Evolutionary conservation across 140 eudicot species (phyloP), one percentile per base, ranked within the genome.

Genomic region (Anethum foeniculum): DNA sequence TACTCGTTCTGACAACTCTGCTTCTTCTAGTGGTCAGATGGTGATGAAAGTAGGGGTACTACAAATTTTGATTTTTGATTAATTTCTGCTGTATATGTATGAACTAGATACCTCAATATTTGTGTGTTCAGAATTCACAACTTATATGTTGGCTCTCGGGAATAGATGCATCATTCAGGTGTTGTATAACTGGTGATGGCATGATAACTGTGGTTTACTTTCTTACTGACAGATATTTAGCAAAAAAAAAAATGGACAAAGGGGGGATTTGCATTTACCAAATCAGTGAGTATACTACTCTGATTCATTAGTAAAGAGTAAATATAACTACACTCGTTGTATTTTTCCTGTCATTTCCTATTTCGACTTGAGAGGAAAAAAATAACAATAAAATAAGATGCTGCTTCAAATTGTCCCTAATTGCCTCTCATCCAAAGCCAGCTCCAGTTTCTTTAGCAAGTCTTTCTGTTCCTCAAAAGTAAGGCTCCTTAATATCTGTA

Each of bases 401-500:
- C 78, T 44, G 60, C 78, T 48, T 75, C 43, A 75, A 48, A 25
- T 6, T 23, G 60, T 44, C 5, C 60, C 78, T 15, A 46, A n/a
- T 21, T 75, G 79, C 64, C 44, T 75, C 51, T 6, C 25, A 0
- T 19, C 25, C 62, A 75, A 46, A n/a, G 32, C 36, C 62, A 25
- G 79, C n/a, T 28, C 79, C 64, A 75, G 64, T 30, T 75, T 47
- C 62, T 27, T 48, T 49, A 75, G 79, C 28, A 75, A 75, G n/a
- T 74, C 41, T 46, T 15, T 75, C 44, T 48, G 79, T 30, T 75
- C 79, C 64, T 75, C 79, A 16, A 48, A 75, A 28, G 79, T 75
- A 75, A 75, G 79, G 64, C 79, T 75, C 43, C 79, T 48, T 75
- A 75, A 27, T 28, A 75, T 75, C 79, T 75, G 77, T 72, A 68